phyloP scores from a whole-genome alignment of 2,329 filamentous ascomycete genomes.

The Xylariaceae sp. region DNA sequence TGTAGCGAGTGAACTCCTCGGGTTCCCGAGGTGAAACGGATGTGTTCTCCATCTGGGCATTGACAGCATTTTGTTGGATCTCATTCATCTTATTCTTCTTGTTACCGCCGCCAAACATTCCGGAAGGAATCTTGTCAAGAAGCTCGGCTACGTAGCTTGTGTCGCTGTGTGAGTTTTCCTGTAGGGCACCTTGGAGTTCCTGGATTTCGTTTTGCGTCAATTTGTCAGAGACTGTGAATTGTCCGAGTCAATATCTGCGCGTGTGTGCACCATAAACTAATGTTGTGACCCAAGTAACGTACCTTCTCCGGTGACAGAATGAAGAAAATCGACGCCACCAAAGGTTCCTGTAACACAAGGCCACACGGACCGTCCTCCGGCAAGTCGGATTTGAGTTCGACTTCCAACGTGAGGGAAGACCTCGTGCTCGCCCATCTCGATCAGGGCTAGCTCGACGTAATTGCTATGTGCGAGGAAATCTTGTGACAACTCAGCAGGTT shows the following conservation, averaged over 20 bases:
- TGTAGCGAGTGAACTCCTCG: conserved; percentile 77
- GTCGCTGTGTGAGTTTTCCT: conserved; percentile 59
- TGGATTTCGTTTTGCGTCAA: conserved; percentile 87
- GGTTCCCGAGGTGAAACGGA: conserved; percentile 73
- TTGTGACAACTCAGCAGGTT: conserved; percentile 20
- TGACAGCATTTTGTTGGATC: conserved; percentile 70
- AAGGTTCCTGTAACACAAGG: conserved; percentile 89
- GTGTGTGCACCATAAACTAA: neutral
- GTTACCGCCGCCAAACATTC: conserved; percentile 72
- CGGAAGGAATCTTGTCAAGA: conserved; percentile 75
- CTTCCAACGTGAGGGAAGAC: conserved; percentile 86
- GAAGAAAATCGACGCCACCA: conserved; percentile 89
- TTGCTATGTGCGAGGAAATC: conserved; percentile 94
- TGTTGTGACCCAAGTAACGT: too few relatives aligned
- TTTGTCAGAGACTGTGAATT: conserved; percentile 70
- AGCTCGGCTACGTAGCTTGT: conserved; percentile 74
- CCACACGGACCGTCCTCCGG: conserved; percentile 67
- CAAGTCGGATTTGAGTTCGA: conserved; percentile 64
- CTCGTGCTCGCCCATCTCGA: conserved; percentile 76
- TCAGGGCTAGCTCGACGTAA: conserved; percentile 82
- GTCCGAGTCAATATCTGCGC: neutral
- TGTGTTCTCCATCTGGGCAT: conserved; percentile 71
- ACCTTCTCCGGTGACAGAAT: conserved; percentile 73
- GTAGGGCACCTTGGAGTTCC: conserved; percentile 78
- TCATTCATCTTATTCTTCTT: conserved; percentile 73